phyloP scores from a whole-genome alignment of 2,329 filamentous ascomycete species.

The Zalaria sp. region DNA sequence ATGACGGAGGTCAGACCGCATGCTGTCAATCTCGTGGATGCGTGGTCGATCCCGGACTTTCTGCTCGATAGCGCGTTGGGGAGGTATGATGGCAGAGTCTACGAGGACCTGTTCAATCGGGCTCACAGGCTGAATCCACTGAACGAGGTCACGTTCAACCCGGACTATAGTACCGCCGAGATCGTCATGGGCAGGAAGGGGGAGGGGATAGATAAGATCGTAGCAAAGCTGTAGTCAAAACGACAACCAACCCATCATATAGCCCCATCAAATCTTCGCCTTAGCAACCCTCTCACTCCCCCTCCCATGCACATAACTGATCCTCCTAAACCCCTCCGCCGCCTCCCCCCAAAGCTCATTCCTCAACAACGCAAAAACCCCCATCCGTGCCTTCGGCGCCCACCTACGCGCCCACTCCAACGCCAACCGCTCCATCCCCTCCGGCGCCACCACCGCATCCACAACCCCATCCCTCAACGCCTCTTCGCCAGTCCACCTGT shows the following conservation, averaged over 20 bases:
- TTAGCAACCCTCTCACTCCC: slow-evolving; percentile 23
- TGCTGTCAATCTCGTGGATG: slow-evolving; percentile 37
- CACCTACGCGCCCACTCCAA: slow-evolving; percentile 29
- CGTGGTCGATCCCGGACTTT: slow-evolving; percentile 39
- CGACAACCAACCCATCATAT: not conserved
- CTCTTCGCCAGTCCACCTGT: slow-evolving; percentile 38
- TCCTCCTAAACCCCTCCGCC: slow-evolving; percentile 33
- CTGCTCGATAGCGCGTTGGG: slow-evolving; percentile 38
- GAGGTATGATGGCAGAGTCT: slow-evolving; percentile 37
- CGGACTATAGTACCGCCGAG: slow-evolving; percentile 33
- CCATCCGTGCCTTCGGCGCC: slow-evolving; percentile 29
- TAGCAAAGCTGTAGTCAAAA: slow-evolving; percentile 15
- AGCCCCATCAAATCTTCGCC: slow-evolving; percentile 3
- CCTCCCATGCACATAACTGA: slow-evolving; percentile 40
- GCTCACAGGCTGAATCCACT: slow-evolving; percentile 38
- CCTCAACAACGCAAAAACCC: slow-evolving; percentile 37
- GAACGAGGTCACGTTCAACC: slow-evolving; percentile 36
- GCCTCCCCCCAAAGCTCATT: slow-evolving; percentile 42
- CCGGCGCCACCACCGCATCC: slow-evolving; percentile 35
- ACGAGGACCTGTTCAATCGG: slow-evolving; percentile 37
- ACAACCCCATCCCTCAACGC: slow-evolving; percentile 40
- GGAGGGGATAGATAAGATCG: slow-evolving; percentile 13
- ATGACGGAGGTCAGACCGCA: slow-evolving; percentile 36
- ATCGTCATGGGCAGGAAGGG: slow-evolving; percentile 30
- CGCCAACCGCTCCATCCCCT: slow-evolving; percentile 32